Evolutionary conservation across 805 yeast genomes (phyloP).

Genomic region (Trichomonascus vanleenenianus): DNA sequence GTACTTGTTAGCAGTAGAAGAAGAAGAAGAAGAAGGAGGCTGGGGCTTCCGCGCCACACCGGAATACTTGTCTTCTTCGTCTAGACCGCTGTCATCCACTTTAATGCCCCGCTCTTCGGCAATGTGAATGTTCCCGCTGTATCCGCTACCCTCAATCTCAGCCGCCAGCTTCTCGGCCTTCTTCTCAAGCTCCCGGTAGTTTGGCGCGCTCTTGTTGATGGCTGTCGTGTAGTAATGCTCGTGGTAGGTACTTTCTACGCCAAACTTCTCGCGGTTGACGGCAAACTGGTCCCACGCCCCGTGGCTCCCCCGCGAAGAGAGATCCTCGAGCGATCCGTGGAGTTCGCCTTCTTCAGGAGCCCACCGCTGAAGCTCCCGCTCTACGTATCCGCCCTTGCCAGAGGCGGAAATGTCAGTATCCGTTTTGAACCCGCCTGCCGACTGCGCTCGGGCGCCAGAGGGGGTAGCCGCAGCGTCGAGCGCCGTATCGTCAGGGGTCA

Average conservation of each 20-base stretch:
- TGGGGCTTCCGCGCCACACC: slow-evolving; percentile 64
- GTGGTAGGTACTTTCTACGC: slow-evolving; percentile 75
- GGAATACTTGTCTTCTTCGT: slow-evolving; percentile 94
- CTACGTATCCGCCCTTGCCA: slow-evolving; percentile 32
- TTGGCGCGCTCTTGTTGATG: slow-evolving; percentile 62
- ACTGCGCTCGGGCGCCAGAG: neutral
- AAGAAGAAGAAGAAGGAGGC: neutral
- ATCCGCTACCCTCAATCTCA: slow-evolving; percentile 67
- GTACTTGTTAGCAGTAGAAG: slow-evolving; percentile 11
- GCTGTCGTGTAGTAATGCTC: slow-evolving; percentile 84
- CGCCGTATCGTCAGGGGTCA: slow-evolving; percentile 20
- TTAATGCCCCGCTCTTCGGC: slow-evolving; percentile 84
- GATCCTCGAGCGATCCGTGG: slow-evolving; percentile 31
- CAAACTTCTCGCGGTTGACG: slow-evolving; percentile 83
- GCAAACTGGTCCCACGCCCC: slow-evolving; percentile 88
- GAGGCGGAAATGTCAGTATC: slow-evolving; percentile 73
- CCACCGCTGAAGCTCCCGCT: slow-evolving; percentile 81
- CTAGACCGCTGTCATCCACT: slow-evolving; percentile 74
- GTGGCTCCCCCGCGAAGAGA: slow-evolving; percentile 4
- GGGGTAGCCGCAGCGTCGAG: neutral
- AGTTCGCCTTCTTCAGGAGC: slow-evolving; percentile 51
- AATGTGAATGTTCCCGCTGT: slow-evolving; percentile 64
- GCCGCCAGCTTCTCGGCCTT: slow-evolving; percentile 73
- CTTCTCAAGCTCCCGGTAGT: slow-evolving; percentile 52
- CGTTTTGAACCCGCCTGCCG: slow-evolving; percentile 50